Base-by-base conservation (phyloP, 2,329 filamentous ascomycete species). In the Claviceps sp. region DNA sequence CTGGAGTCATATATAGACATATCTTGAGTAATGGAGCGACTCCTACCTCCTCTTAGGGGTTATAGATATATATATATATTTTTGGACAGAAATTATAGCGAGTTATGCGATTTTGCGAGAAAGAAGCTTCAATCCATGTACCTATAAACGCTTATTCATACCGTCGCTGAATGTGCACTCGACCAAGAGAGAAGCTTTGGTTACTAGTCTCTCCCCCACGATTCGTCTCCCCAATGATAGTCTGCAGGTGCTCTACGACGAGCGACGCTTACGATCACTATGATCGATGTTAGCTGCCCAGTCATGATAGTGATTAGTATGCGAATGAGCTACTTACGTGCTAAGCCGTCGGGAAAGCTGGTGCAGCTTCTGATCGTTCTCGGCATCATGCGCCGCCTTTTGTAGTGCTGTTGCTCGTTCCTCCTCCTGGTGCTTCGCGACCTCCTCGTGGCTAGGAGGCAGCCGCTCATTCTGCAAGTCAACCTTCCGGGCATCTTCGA, bases 401-500 rank as follows among this genome's bases (percentile, higher is more conserved):
- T 94, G 85, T 57, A 98, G 72, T 14, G 93, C 93, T 63, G 86
- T 82, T 58, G 84, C 80, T 64, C 86, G 79, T 61, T 89, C 88
- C 62, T 88, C 85, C 63, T 89, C 86, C 55, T 83, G 87, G 66
- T 85, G 87, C 68, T 83, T 83, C 57, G 83, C 78, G 20, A 97
- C 90, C 69, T 98, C 93, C 47, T 97, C 91, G 55, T 93, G 86
- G 57, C 81, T 93, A 0, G 93, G 93, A 48, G 93, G 93, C 57
- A 98, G 75, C 56, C 88, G 80, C 72, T 98, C 93, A 67, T 98
- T 98, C 71, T 97, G 90, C 56, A 97, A 64, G 71, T 98, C 93
- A 47, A 98, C 90, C 75, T 96, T 97, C 56, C 89, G 79, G 16
- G 93, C 93, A 67, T 98, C 93, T 67, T 98, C 93, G 59, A 98